Conservation (phyloP, 2,329 filamentous ascomycete genomes). For the Ophiostoma ulmi region DNA sequence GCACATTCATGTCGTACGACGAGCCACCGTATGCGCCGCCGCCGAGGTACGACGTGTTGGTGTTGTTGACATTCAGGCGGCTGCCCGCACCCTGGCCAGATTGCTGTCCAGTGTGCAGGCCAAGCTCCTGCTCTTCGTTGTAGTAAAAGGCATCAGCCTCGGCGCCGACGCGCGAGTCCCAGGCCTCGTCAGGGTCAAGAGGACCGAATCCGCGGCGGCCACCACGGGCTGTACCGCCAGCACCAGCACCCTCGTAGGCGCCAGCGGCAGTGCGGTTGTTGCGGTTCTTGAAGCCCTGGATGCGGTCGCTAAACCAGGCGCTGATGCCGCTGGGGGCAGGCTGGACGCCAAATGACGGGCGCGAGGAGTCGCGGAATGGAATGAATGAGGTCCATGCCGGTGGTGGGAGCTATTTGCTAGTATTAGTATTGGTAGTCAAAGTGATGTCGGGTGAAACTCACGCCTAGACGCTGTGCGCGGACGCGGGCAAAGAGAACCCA, state of each 20-base stretch:
- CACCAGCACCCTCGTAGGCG: slow-evolving; percentile 59
- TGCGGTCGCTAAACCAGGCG: slow-evolving; percentile 67
- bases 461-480: slow-evolving; percentile 66
- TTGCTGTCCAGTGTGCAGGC: slow-evolving; percentile 39
- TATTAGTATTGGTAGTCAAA: not conserved
- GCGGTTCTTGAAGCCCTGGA: slow-evolving; percentile 55
- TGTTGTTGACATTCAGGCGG: slow-evolving; percentile 19
- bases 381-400: slow-evolving; percentile 64
- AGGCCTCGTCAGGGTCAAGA: slow-evolving; percentile 78
- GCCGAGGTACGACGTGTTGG: slow-evolving; percentile 26
- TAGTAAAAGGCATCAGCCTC: slow-evolving; percentile 63
- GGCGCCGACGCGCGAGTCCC: slow-evolving; percentile 73
- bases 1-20: slow-evolving; percentile 48
- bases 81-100: slow-evolving; percentile 24
- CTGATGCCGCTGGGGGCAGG: slow-evolving; percentile 57
- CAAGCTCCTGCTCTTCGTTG: slow-evolving; percentile 67
- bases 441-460: slow-evolving; percentile 32
- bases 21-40: slow-evolving; percentile 30
- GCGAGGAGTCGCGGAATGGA: slow-evolving; percentile 57
- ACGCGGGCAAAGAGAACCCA: slow-evolving; percentile 69
- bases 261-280: slow-evolving; percentile 62
- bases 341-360: slow-evolving; percentile 46
- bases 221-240: slow-evolving; percentile 36
- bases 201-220: slow-evolving; percentile 45
- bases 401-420: slow-evolving; percentile 54